Evolutionary conservation across 495 filamentous ascomycete species (phyloP).

Genomic region (Apodospora peruviana): DNA sequence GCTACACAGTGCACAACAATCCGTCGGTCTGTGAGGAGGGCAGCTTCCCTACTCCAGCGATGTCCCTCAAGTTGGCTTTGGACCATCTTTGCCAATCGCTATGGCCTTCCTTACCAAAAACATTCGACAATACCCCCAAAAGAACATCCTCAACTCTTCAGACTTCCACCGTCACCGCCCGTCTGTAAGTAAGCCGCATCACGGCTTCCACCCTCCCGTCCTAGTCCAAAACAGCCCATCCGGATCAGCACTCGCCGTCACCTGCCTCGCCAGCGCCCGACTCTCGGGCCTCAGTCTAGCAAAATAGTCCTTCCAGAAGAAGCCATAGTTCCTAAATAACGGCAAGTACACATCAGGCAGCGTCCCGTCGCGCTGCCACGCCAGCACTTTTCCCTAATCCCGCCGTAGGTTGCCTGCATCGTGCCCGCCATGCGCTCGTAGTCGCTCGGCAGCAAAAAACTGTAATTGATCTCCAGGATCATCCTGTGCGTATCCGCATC

Average conservation of each 20-base stretch:
- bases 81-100: no score
- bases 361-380: slow-evolving; percentile 22
- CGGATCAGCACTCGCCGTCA: slow-evolving; percentile 50
- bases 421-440: slow-evolving; percentile 45
- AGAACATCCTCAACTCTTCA: no score
- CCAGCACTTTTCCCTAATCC: slow-evolving; percentile 36
- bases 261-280: slow-evolving; percentile 32
- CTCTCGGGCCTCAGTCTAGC: slow-evolving; percentile 44
- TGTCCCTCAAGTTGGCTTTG: no score
- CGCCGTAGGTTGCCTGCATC: slow-evolving; percentile 37
- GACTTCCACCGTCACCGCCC: no score
- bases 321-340: slow-evolving; percentile 57
- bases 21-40: no score
- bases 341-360: slow-evolving; percentile 48
- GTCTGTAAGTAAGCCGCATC: no score
- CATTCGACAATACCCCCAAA: no score
- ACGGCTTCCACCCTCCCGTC: slow-evolving; percentile 48
- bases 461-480: slow-evolving; percentile 54
- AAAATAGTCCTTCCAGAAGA: slow-evolving; percentile 55
- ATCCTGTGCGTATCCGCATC: slow-evolving; percentile 48
- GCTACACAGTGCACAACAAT: no score
- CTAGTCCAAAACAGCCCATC: slow-evolving; percentile 51
- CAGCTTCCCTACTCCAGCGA: no score
- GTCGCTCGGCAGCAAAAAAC: slow-evolving; percentile 38
- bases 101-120: no score